These are phyloP conservation scores for Yarrowia hollandica DNA, from an alignment of 805 yeast genomes.

Conservation along the genomic window DNA sequence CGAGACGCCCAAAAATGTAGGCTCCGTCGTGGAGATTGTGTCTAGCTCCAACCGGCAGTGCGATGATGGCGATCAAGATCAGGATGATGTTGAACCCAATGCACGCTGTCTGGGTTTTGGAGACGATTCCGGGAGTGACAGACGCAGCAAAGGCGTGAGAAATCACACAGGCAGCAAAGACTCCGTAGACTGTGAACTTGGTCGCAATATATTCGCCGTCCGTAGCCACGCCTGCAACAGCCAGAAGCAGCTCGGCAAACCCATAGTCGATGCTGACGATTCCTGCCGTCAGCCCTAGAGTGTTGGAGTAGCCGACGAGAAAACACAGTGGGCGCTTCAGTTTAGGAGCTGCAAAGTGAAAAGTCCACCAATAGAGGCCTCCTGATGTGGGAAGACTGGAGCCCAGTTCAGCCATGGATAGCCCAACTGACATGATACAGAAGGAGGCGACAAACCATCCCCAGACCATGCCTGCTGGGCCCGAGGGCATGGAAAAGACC, in stretches of 20 bases:
- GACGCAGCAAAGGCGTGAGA: neutral
- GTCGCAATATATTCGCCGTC: neutral
- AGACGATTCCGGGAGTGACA: neutral
- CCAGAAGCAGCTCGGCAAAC: neutral
- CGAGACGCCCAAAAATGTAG: neutral
- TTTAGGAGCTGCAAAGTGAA: neutral
- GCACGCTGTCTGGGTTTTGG: neutral
- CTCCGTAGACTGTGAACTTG: neutral
- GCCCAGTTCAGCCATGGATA: neutral
- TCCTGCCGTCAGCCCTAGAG: neutral
- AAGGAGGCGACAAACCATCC: neutral
- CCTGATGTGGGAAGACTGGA: neutral
- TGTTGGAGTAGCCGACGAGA: neutral
- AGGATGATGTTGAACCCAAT: neutral
- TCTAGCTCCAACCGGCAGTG: neutral
- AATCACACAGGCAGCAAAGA: neutral
- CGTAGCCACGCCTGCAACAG: neutral
- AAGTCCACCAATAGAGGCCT: constrained; percentile 1
- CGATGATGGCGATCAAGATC: neutral
- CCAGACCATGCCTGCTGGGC: constrained; percentile 2
- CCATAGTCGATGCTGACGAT: neutral
- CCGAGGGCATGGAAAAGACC: neutral
- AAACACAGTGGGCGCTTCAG: neutral
- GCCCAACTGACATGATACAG: neutral
- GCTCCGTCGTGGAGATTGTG: neutral